Evolutionary conservation across 177 flowering plant genomes (phyloP).

Genomic region (Telopea speciosissima): DNA sequence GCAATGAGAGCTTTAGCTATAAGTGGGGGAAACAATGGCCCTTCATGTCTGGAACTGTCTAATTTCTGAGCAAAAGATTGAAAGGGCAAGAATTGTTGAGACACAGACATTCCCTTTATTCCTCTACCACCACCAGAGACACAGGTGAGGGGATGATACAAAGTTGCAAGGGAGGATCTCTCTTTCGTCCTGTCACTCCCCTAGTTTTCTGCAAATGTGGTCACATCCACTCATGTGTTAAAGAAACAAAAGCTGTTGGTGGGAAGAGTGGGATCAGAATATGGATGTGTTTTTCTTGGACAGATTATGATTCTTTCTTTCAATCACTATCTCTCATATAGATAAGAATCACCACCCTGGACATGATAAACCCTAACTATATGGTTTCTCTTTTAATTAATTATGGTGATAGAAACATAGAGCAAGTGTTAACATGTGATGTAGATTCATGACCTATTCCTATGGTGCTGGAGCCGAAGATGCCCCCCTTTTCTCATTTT

Average conservation of each 20-base stretch:
- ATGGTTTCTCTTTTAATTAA: too few species aligned
- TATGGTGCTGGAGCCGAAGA: too few species aligned
- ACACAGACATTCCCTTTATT: constrained; percentile 35
- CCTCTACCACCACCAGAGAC: constrained; percentile 22
- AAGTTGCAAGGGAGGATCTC: neutral
- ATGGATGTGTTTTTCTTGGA: constrained; percentile 24
- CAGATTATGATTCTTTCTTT: constrained; percentile 30
- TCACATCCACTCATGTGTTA: constrained; percentile 33
- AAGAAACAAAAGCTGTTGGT: constrained; percentile 22
- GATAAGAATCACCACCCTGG: constrained; percentile 47
- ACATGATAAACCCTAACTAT: constrained; percentile 11
- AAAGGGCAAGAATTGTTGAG: constrained; percentile 18
- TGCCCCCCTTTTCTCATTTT: too few species aligned
- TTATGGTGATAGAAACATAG: too few species aligned
- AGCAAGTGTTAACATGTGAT: too few species aligned
- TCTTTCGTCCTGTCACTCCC: neutral
- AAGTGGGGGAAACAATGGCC: constrained; percentile 19
- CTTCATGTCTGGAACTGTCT: constrained; percentile 20
- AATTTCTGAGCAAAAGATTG: constrained; percentile 22
- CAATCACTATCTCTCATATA: constrained; percentile 39
- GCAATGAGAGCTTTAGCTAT: constrained; percentile 14
- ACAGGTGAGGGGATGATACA: constrained; percentile 10
- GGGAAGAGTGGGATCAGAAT: constrained; percentile 45
- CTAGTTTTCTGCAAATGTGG: constrained; percentile 20
- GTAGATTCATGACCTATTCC: neutral